Conservation (phyloP, 768 basidiomycete genomes). For the Mycena latifolia region DNA sequence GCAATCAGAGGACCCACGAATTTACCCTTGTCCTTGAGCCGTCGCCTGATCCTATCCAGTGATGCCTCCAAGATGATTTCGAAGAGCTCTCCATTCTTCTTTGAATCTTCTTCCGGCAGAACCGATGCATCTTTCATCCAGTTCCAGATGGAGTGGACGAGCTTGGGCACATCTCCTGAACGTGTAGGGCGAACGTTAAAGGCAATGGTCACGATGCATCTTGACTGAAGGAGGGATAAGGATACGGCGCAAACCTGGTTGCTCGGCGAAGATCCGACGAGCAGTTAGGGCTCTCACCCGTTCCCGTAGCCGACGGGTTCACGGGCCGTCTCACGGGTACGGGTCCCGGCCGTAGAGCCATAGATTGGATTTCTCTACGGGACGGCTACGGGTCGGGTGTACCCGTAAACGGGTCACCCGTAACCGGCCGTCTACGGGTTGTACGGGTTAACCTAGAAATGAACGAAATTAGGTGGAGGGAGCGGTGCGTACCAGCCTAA, state of each 20-base stretch:
- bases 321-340: too few relatives aligned
- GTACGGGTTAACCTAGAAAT: too few relatives aligned
- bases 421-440: too few relatives aligned
- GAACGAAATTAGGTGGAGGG: too few relatives aligned
- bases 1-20: slow-evolving; percentile 15
- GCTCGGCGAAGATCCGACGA: slow-evolving; percentile 12
- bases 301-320: too few relatives aligned
- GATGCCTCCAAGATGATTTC: slow-evolving; percentile 21
- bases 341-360: too few relatives aligned
- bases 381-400: too few relatives aligned
- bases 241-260: slow-evolving; percentile 25
- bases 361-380: too few relatives aligned
- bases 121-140: slow-evolving; percentile 25
- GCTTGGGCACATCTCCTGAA: slow-evolving; percentile 7
- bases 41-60: slow-evolving; percentile 15
- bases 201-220: slow-evolving; percentile 18
- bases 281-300: too few relatives aligned
- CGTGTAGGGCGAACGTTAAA: slow-evolving; percentile 2
- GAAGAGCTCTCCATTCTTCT: slow-evolving; percentile 18
- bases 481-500: too few relatives aligned
- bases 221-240: slow-evolving; percentile 14
- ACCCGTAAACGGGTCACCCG: too few relatives aligned
- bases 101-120: slow-evolving; percentile 18
- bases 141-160: slow-evolving; percentile 21
- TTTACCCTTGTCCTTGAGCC: slow-evolving; percentile 19